A percentile compares a stretch with the other conserved stretches of the same genome.
These are phyloP conservation scores for Amylostereum areolatum DNA, from an alignment of 1,284 basidiomycete genomes.

Conservation along the genomic window DNA sequence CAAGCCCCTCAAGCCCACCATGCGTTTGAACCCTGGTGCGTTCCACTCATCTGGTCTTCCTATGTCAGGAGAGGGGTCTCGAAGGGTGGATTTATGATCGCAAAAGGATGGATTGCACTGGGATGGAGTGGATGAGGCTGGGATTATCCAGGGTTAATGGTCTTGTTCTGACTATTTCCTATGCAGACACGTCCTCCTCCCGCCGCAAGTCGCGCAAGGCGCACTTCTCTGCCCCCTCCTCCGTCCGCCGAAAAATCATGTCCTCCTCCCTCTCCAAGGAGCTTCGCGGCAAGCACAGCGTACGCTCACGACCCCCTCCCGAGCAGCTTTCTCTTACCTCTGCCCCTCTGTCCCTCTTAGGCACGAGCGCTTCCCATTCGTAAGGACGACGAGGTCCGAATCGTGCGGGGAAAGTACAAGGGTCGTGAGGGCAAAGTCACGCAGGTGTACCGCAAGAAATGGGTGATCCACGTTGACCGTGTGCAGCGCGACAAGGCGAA, in stretches of 20 bases:
- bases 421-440: slow-evolving; percentile 97
- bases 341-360: slow-evolving; percentile 33
- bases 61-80: too few relatives aligned
- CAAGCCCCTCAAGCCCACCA: too few relatives aligned
- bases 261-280: slow-evolving; percentile 95
- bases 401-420: slow-evolving; percentile 96
- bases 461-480: slow-evolving; percentile 98
- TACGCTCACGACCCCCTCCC: slow-evolving; percentile 36
- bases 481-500: slow-evolving; percentile 98
- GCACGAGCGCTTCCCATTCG: slow-evolving; percentile 91
- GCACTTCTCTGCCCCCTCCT: slow-evolving; percentile 92
- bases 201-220: slow-evolving; percentile 96
- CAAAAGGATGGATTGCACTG: slow-evolving; percentile 18
- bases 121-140: slow-evolving; percentile 48
- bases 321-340: slow-evolving; percentile 5
- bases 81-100: too few relatives aligned
- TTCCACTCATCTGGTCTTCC: slow-evolving; percentile 28
- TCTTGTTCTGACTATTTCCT: slow-evolving; percentile 10
- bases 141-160: slow-evolving; percentile 3
- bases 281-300: slow-evolving; percentile 88
- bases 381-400: slow-evolving; percentile 98
- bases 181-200: slow-evolving; percentile 76
- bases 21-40: slow-evolving; percentile 77
- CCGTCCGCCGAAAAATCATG: slow-evolving; percentile 96
- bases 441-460: slow-evolving; percentile 99